Conservation (phyloP, 257 asterid species). For the Cynanchum wilfordii region DNA sequence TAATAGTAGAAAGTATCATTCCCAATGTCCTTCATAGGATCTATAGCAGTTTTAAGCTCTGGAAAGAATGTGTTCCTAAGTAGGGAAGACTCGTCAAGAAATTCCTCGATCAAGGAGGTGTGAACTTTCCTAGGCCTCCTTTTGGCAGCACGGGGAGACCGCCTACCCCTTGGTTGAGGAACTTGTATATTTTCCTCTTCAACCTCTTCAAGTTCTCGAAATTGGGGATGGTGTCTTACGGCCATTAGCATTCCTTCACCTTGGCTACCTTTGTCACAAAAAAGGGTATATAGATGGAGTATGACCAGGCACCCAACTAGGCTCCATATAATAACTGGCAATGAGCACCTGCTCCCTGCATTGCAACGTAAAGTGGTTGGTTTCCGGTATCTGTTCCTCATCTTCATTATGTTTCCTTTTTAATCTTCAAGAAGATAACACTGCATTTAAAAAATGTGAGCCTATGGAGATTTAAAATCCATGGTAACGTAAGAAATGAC, state of each 20-base stretch:
- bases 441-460: constrained; percentile 47
- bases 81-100: constrained; percentile 81
- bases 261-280: constrained; percentile 31
- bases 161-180: constrained; percentile 72
- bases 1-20: constrained; percentile 53
- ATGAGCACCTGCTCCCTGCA: constrained; percentile 83
- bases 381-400: constrained; percentile 62
- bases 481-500: constrained; percentile 13
- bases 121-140: constrained; percentile 61
- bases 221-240: constrained; percentile 29
- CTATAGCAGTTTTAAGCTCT: constrained; percentile 44
- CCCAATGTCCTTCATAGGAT: constrained; percentile 46
- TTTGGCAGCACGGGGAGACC: constrained; percentile 90
- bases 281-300: constrained; percentile 54
- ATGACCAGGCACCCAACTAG: constrained; percentile 57
- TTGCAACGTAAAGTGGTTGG: constrained; percentile 63
- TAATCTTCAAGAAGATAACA: constrained; percentile 50
- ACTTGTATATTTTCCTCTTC: constrained; percentile 81
- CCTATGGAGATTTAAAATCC: constrained; percentile 40
- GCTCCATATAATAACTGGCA: constrained; percentile 44
- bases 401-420: constrained; percentile 59
- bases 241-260: constrained; percentile 21
- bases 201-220: constrained; percentile 65
- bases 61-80: constrained; percentile 85
- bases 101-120: constrained; percentile 71